These are phyloP conservation scores for Ceratocystis cubensis DNA, from an alignment of 2,329 filamentous ascomycete genomes.

Conservation along the genomic window DNA sequence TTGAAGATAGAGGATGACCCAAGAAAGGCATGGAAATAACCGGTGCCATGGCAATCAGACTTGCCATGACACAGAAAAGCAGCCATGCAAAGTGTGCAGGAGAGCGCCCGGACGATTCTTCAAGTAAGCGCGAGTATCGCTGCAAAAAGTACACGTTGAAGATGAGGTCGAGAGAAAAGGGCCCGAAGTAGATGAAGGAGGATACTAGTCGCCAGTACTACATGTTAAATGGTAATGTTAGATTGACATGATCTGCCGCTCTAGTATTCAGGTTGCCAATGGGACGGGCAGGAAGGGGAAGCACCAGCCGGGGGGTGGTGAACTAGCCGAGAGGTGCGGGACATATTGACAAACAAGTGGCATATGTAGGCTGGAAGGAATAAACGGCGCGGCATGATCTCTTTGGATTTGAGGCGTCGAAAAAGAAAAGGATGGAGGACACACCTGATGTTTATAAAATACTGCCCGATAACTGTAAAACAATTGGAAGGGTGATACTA, in stretches of 20 bases:
- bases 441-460: constrained; percentile 80
- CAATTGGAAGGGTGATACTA: constrained; percentile 85
- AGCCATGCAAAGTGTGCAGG: constrained; percentile 94
- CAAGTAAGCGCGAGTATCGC: constrained; percentile 85
- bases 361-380: no score
- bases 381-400: no score
- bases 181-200: constrained; percentile 95
- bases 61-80: constrained; percentile 68
- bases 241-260: not conserved
- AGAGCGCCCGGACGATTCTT: constrained; percentile 84
- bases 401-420: not conserved
- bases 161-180: constrained; percentile 81
- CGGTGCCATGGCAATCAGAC: constrained; percentile 69
- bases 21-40: constrained; percentile 86
- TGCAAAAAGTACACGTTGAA: constrained; percentile 99
- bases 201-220: constrained; percentile 96
- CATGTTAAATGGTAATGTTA: constrained; percentile 8
- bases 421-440: constrained; percentile 24
- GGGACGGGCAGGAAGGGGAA: not conserved
- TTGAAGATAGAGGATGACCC: constrained; percentile 84
- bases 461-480: constrained; percentile 94
- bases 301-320: not conserved
- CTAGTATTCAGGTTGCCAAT: not conserved
- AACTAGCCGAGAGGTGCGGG: not conserved
- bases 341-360: not conserved